These are phyloP conservation scores for Myrica gale DNA, from an alignment of 306 rosid genomes.

Conservation along the genomic window DNA sequence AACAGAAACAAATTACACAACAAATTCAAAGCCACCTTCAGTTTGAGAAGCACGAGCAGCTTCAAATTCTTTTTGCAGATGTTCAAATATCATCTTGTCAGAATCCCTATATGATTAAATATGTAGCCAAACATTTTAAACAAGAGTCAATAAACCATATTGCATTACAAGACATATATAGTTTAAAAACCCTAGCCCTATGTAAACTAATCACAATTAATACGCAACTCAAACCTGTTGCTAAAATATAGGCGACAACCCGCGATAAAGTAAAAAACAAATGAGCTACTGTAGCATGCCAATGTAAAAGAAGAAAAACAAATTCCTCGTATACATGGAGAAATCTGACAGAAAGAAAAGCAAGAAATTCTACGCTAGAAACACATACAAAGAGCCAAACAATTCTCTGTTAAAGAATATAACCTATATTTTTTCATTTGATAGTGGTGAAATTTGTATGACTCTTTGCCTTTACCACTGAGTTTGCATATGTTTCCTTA, in stretches of 20 bases:
- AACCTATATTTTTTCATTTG: neutral
- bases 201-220: neutral
- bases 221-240: neutral
- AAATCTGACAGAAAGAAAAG: neutral
- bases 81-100: constrained; percentile 76
- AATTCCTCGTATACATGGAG: neutral
- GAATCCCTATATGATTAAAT: constrained; percentile 59
- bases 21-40: constrained; percentile 53
- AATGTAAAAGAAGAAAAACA: neutral
- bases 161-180: neutral
- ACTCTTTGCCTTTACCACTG: neutral
- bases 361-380: neutral
- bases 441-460: neutral
- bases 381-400: neutral
- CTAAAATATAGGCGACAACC: neutral
- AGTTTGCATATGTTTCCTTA: neutral
- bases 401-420: neutral
- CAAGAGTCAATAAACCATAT: neutral
- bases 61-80: constrained; percentile 80
- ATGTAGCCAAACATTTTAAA: neutral
- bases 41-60: constrained; percentile 81
- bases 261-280: too few relatives aligned
- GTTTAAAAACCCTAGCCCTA: neutral
- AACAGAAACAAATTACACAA: constrained; percentile 17
- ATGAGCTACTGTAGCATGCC: too few relatives aligned